These are phyloP conservation scores for Infundibulicybe gibba DNA, from an alignment of 768 basidiomycete species.

Conservation along the genomic window DNA sequence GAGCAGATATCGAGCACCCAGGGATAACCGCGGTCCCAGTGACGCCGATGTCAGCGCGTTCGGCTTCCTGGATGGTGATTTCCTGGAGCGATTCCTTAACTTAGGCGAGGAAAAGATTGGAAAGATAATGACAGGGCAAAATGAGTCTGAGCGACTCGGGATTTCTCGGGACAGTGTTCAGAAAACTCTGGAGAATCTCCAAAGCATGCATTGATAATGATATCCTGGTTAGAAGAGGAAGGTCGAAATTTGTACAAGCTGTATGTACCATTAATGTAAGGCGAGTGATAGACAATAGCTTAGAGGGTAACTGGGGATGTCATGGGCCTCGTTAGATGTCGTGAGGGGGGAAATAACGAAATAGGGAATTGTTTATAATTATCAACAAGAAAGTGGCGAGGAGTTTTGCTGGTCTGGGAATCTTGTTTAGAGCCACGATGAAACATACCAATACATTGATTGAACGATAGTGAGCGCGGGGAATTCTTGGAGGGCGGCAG, in stretches of 20 bases:
- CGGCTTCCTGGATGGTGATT: conserved; percentile 89
- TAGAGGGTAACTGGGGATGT: neutral
- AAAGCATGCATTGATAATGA: conserved; percentile 48
- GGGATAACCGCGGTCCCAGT: conserved; percentile 47
- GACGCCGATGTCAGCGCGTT: conserved; percentile 54
- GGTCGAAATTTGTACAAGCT: conserved; percentile 1
- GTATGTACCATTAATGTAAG: neutral
- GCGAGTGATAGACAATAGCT: neutral
- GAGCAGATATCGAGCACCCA: conserved; percentile 68
- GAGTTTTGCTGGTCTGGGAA: neutral
- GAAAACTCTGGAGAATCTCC: conserved; percentile 44
- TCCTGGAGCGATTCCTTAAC: conserved; percentile 65
- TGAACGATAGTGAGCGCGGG: conserved; percentile 34
- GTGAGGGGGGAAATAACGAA: neutral
- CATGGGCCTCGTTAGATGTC: neutral
- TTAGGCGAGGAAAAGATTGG: conserved; percentile 36
- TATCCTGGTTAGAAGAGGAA: conserved; percentile 2
- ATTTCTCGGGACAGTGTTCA: conserved; percentile 40
- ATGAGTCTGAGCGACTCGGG: conserved; percentile 54
- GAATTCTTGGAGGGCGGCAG: conserved; percentile 24
- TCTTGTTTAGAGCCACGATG: conserved; percentile 13
- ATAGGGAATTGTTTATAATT: neutral
- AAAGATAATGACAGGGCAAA: conserved; percentile 53
- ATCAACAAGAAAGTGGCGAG: neutral
- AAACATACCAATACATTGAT: conserved; percentile 35